These are phyloP conservation scores for Penicillium sp. DNA, from an alignment of 2,329 filamentous ascomycete genomes.

Conservation along the genomic window DNA sequence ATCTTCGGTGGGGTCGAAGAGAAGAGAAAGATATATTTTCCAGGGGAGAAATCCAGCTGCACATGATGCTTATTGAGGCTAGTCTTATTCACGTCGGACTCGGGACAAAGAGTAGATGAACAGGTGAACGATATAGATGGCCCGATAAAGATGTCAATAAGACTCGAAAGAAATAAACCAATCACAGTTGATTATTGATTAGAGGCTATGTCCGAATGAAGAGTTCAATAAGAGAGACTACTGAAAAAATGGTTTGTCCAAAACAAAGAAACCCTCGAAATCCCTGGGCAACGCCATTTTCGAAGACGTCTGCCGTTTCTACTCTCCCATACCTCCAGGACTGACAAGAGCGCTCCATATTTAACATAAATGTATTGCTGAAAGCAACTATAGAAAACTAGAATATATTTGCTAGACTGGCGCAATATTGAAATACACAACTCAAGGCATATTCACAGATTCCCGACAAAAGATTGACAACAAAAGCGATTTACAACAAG, in stretches of 20 bases:
- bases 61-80: background rate
- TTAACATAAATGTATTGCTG: background rate
- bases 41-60: background rate
- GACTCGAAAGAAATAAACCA: background rate
- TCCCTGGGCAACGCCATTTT: background rate
- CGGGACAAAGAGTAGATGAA: slow-evolving; percentile 2
- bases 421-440: background rate
- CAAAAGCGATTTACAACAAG: background rate
- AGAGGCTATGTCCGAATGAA: background rate
- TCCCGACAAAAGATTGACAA: background rate
- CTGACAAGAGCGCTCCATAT: background rate
- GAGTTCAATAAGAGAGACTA: background rate
- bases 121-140: background rate
- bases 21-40: background rate
- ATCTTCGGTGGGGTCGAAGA: background rate
- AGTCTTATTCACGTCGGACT: background rate
- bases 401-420: background rate
- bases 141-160: background rate
- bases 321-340: background rate
- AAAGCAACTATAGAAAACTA: background rate
- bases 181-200: background rate
- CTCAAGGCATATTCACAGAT: background rate
- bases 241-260: background rate
- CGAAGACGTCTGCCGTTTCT: background rate
- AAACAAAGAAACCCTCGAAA: slow-evolving; percentile 3